These are phyloP conservation scores for Pulveroboletus ridleyi DNA, from an alignment of 1,284 basidiomycete genomes.

Conservation along the genomic window DNA sequence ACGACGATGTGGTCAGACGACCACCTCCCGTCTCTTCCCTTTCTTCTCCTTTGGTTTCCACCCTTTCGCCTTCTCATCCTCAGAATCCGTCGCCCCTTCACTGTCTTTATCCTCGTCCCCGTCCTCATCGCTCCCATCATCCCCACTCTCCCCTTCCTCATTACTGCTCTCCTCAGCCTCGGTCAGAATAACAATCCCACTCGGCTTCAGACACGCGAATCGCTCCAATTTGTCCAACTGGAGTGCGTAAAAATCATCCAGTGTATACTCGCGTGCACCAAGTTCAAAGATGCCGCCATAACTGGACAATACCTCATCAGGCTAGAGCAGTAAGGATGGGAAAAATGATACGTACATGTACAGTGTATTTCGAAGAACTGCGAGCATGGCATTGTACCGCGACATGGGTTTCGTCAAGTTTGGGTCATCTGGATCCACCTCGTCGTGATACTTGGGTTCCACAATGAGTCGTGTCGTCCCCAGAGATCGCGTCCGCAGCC, in stretches of 20 bases:
- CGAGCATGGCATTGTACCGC: constrained; percentile 94
- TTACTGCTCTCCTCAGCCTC: constrained; percentile 68
- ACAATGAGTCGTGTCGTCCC: not conserved
- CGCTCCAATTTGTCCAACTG: constrained; percentile 84
- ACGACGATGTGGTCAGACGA: not conserved
- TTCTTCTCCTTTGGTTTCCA: constrained; percentile 19
- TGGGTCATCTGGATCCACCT: constrained; percentile 76
- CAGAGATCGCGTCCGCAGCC: constrained; percentile 11
- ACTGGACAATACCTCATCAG: constrained; percentile 43
- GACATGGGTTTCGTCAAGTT: constrained; percentile 72
- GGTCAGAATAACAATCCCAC: constrained; percentile 64
- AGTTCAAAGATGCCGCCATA: constrained; percentile 91
- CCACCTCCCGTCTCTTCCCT: constrained; percentile 16
- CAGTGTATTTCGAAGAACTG: constrained; percentile 85
- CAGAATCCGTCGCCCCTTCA: constrained; percentile 8
- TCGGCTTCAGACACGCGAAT: constrained; percentile 75
- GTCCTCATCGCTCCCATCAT: constrained; percentile 52
- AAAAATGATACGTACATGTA: constrained; percentile 67
- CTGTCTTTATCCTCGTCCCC: constrained; percentile 46
- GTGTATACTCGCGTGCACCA: constrained; percentile 82
- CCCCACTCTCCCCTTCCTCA: constrained; percentile 59
- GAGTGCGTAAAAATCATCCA: constrained; percentile 84
- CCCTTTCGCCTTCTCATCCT: constrained; percentile 26
- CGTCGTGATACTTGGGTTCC: constrained; percentile 23
- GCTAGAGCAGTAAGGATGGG: not conserved